These are phyloP conservation scores for Hemileia vastatrix DNA, from an alignment of 1,284 basidiomycete species.

Conservation along the genomic window DNA sequence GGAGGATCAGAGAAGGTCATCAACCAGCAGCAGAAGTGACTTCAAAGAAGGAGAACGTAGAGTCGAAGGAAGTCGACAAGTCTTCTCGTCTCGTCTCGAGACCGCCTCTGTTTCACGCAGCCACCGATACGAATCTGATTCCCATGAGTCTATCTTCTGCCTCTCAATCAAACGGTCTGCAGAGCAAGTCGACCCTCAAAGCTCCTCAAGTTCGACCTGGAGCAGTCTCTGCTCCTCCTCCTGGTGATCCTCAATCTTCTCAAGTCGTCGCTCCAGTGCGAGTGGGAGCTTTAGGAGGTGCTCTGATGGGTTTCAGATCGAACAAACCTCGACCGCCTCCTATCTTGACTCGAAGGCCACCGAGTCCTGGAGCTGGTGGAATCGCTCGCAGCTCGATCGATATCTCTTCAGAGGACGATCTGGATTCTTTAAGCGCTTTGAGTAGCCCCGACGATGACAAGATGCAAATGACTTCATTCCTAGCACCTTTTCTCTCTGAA, in stretches of 20 bases:
- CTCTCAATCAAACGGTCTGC: not conserved
- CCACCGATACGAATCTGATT: slow-evolving; percentile 6
- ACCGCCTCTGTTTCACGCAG: slow-evolving; percentile 1
- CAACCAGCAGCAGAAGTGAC: not conserved
- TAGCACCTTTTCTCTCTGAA: not conserved
- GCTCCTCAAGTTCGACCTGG: not conserved
- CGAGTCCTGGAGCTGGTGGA: not conserved
- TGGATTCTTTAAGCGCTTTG: not conserved
- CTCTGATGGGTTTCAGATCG: not conserved
- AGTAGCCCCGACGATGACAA: not conserved
- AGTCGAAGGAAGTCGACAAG: not conserved
- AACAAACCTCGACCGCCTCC: not conserved
- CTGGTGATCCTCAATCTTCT: not conserved
- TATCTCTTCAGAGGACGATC: not conserved
- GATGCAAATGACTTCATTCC: not conserved
- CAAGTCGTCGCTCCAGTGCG: not conserved
- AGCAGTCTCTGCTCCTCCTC: not conserved
- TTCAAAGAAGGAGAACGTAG: slow-evolving; percentile 1
- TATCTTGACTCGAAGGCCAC: not conserved
- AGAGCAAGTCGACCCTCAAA: not conserved
- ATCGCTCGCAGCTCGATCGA: not conserved
- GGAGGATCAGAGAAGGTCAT: not conserved
- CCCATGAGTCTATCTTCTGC: not conserved
- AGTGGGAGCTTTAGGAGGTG: not conserved
- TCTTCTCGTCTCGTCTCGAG: slow-evolving; percentile 6